Percentiles rank a stretch among this genome's conserved stretches.
Evolutionary conservation across 2,329 filamentous ascomycete species (phyloP).

Genomic region (Calonectria pteridis): DNA sequence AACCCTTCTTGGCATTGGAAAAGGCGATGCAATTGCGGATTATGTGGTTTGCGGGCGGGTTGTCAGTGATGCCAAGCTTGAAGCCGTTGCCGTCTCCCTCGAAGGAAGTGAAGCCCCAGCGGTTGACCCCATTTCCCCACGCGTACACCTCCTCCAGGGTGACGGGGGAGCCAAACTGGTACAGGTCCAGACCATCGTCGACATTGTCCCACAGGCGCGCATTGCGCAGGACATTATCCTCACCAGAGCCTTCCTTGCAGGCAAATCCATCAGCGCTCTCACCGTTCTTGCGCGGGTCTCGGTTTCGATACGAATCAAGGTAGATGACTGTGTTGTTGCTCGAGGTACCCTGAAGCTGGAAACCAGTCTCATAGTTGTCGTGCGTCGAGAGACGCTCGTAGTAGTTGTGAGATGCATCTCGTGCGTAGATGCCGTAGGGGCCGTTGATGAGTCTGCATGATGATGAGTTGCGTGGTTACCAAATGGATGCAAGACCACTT

Average conservation of each 20-base stretch:
- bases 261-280: constrained; percentile 62
- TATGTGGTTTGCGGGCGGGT: constrained; percentile 54
- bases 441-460: constrained; percentile 48
- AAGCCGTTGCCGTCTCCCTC: constrained; percentile 60
- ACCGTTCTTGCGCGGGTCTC: constrained; percentile 62
- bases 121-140: constrained; percentile 59
- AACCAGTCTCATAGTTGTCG: constrained; percentile 55
- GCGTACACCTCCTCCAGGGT: constrained; percentile 57
- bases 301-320: constrained; percentile 59
- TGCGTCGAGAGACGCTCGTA: constrained; percentile 52
- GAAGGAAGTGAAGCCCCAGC: constrained; percentile 57
- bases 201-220: constrained; percentile 62
- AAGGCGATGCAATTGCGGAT: constrained; percentile 58
- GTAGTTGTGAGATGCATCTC: constrained; percentile 52
- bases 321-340: constrained; percentile 56
- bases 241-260: constrained; percentile 59
- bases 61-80: constrained; percentile 55
- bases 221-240: constrained; percentile 57
- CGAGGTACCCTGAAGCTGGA: constrained; percentile 50
- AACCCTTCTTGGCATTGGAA: constrained; percentile 56
- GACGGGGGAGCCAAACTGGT: constrained; percentile 52
- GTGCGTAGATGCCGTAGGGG: constrained; percentile 53
- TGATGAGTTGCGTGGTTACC: not conserved
- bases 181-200: constrained; percentile 55
- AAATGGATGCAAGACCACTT: not conserved